Evolutionary conservation across 495 filamentous ascomycete species (phyloP).

Genomic region (Neurospora sp.): DNA sequence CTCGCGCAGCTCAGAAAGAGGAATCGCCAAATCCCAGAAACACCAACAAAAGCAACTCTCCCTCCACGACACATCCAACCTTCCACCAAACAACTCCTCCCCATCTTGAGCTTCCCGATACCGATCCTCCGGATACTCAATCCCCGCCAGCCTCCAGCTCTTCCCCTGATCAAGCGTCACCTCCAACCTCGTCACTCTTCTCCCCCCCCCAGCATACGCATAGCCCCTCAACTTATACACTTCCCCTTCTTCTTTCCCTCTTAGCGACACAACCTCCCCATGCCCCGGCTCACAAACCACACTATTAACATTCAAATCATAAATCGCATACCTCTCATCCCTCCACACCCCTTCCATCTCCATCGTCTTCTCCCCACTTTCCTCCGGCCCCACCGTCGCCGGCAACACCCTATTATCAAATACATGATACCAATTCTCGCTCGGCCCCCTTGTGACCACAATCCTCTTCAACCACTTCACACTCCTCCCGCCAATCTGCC

Average conservation of each 20-base stretch:
- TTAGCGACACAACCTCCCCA: constrained; percentile 56
- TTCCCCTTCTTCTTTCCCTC: constrained; percentile 13
- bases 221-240: constrained; percentile 68
- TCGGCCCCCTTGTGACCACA: constrained; percentile 66
- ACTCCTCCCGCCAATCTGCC: constrained; percentile 88
- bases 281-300: constrained; percentile 75
- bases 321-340: constrained; percentile 91
- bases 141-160: constrained; percentile 70
- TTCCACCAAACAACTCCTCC: constrained; percentile 63
- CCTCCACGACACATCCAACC: constrained; percentile 71
- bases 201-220: constrained; percentile 85
- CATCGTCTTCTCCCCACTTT: constrained; percentile 60
- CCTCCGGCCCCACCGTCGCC: constrained; percentile 78
- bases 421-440: constrained; percentile 95
- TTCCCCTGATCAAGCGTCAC: constrained; percentile 77
- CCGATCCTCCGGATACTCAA: constrained; percentile 78
- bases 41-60: constrained; percentile 89
- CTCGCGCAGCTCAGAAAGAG: constrained; percentile 47
- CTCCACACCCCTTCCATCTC: constrained; percentile 71
- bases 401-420: constrained; percentile 90
- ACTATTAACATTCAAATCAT: constrained; percentile 85
- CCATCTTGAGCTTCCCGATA: constrained; percentile 60
- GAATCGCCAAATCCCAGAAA: constrained; percentile 77
- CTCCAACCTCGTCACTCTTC: constrained; percentile 74
- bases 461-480: constrained; percentile 92